phyloP scores from a whole-genome alignment of 78 protist species.

The Tieghemostelium lacteum region DNA sequence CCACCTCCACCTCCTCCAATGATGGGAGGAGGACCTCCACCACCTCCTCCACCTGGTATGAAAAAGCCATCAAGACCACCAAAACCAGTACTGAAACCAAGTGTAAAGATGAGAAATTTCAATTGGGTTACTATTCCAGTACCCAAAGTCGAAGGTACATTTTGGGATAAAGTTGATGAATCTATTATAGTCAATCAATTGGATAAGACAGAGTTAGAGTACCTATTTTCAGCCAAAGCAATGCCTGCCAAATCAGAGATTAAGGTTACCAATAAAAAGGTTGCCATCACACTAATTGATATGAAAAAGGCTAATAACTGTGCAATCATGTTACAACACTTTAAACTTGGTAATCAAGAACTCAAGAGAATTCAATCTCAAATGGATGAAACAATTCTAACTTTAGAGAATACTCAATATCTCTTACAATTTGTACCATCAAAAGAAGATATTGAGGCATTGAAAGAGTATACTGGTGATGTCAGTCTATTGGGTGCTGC shows the following conservation, averaged over 20 bases:
- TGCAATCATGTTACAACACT: conserved; percentile 69
- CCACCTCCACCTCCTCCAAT: conserved; percentile 63
- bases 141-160: conserved; percentile 46
- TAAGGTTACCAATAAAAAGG: background rate
- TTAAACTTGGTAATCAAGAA: conserved; percentile 20
- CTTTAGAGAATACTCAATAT: background rate
- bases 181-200: conserved; percentile 1
- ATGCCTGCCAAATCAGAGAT: conserved; percentile 8
- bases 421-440: conserved; percentile 48
- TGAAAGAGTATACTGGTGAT: conserved; percentile 54
- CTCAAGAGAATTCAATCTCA: conserved; percentile 2
- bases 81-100: conserved; percentile 64
- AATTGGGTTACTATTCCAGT: conserved; percentile 75
- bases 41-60: conserved; percentile 76
- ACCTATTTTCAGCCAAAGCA: conserved; percentile 40
- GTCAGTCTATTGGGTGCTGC: conserved; percentile 36
- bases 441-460: conserved; percentile 56
- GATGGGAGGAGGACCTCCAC: conserved; percentile 43
- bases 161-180: conserved; percentile 67
- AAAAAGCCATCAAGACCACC: conserved; percentile 17
- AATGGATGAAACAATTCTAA: conserved; percentile 36
- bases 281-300: conserved; percentile 41
- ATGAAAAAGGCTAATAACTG: conserved; percentile 64
- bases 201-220: conserved; percentile 37
- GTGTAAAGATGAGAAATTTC: conserved; percentile 73